A percentile compares a stretch with the other conserved stretches of the same genome.
Conservation (phyloP, 306 rosid genomes). For the Heteromeles arbutifolia region DNA sequence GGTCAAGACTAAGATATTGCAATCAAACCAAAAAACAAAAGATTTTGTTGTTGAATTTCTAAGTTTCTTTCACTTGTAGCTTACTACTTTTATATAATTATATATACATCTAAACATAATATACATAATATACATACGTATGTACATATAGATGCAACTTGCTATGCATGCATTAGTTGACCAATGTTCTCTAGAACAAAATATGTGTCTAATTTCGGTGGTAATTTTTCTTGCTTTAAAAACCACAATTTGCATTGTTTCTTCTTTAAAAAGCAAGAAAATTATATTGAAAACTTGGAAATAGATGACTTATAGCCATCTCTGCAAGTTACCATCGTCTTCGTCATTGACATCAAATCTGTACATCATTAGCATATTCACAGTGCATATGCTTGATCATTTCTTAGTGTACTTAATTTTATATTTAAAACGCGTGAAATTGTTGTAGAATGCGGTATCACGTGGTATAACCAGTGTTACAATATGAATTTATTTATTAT, state of each 20-base stretch:
- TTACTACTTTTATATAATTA: neutral
- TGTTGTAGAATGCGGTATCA: too few species aligned
- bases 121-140: neutral
- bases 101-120: too few species aligned
- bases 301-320: neutral
- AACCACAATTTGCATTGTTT: too few species aligned
- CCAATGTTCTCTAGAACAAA: neutral
- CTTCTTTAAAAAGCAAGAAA: neutral
- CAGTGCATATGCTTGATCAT: neutral
- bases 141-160: neutral
- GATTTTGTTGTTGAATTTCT: neutral
- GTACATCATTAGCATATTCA: neutral
- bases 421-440: neutral
- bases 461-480: too few species aligned
- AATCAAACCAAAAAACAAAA: neutral
- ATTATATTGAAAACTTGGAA: neutral
- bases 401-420: neutral
- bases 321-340: neutral
- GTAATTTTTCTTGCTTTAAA: neutral
- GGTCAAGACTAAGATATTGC: neutral
- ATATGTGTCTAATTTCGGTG: neutral
- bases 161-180: neutral
- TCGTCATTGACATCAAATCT: neutral
- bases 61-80: neutral
- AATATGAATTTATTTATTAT: too few species aligned